Base-by-base conservation (phyloP, 2,329 filamentous ascomycete species). In the Diaporthe citrichinensis region DNA sequence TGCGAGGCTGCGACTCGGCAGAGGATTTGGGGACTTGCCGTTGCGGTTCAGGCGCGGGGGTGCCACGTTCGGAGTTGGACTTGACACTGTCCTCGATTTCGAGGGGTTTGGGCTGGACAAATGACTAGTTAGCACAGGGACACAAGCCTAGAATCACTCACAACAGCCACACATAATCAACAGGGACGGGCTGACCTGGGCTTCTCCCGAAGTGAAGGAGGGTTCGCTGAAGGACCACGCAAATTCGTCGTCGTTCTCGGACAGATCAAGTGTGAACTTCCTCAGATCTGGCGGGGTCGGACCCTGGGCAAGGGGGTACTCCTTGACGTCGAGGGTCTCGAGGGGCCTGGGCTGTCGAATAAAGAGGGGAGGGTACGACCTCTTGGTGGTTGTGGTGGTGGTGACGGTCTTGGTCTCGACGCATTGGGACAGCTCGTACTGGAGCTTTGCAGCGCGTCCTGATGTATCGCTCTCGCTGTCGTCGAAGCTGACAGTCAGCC, bases 381-480 rank as follows among this genome's bases (percentile, higher is more conserved):
- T 92, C 78, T 95, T 94, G 1, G 96, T 97, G 0, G 95, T 98
- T 0, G 95, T 98, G 0, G 96, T 98, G 0, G 96, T 98, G 1
- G 96, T 98, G 77, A 98, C 92, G 15, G 90, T 93, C 83, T 91
- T 92, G 23, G 91, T 93, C 84, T 93, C 91, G 80, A 93, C 90
- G 78, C 90, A 92, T 80, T 93, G 91, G 76, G 90, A 90, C 62
- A 93, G 86, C 77, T 91, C 89, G 78, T 92, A 89, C 79, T 90
- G 89, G 72, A 87, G 81, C 46, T 82, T 81, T 10, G 84, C 75
- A 14, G 78, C 61, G 25, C 78, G 78, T 25, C 78, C 76, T 9
- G 78, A 74, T 4, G 79, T 78, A n/a, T 77, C 77, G 49, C 78
- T 79, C 23, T 81, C 79, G 62, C 78, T 78, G 34, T 84, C 83